Evolutionary conservation across 2,329 filamentous ascomycete genomes (phyloP), one percentile per base, ranked within the genome.

Genomic region (Alternaria gaisen): DNA sequence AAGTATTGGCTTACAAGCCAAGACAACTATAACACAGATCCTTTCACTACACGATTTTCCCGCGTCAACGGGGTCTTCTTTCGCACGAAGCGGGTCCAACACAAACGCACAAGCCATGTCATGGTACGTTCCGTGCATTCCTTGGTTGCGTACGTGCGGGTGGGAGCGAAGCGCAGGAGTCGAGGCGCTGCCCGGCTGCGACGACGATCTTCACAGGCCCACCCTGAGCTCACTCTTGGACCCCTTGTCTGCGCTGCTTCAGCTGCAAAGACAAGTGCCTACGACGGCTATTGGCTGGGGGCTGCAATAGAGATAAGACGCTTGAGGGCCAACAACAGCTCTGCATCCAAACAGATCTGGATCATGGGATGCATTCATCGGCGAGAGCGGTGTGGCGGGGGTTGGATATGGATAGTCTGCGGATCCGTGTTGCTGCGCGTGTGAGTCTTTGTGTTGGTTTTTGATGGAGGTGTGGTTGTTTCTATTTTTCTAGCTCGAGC

Each of bases 1-100:
- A 75, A 70, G 72, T 75, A 76, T 74, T 73, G 73, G 72, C 59
- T 64, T 65, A 61, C 54, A 34, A 54, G 71, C 69, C 68, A 72
- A 72, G 70, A 64, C 56, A 43, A 32, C 26, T 22, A 44, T 24
- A 41, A 43, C 43, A 30, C 42, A 38, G 50, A 52, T 52, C 50
- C 50, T 52, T 41, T 52, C 22, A 55, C 30, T 22, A 32, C 53
- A 47, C 42, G 42, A 46, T 43, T 44, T 44, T 44, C 42, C 53
- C 42, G 42, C 30, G 53, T 55, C 22, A 40, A 38, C 24, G 50
- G 34, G 24, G 46, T 50, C 46, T 50, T 50, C 46, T 38, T 36
- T 50, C 46, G 46, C 46, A 50, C 46, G 46, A 50, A 50, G 46
- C 46, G 46, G 46, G 46, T 50, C 46, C 46, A 50, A 41, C 34